Evolutionary conservation across 257 asterid genomes (phyloP).

Genomic region (Asclepias syriaca): DNA sequence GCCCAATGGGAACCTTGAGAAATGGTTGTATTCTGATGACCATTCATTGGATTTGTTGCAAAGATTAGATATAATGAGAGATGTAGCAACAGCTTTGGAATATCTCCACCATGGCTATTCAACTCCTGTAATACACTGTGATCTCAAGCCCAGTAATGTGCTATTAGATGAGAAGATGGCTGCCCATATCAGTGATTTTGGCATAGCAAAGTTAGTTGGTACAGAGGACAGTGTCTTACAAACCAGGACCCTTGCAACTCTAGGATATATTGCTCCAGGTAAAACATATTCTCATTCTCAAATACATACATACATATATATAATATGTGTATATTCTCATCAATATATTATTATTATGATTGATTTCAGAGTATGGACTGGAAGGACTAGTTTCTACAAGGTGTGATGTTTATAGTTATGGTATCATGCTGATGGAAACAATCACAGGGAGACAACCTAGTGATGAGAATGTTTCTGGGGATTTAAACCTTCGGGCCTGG

Average conservation of each 20-base stretch:
- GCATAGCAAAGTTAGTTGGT: conserved; percentile 3
- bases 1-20: too few relatives aligned
- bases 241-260: conserved; percentile 9
- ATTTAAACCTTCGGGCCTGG: background rate
- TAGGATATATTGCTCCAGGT: conserved; percentile 17
- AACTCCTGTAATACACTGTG: background rate
- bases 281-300: background rate
- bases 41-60: background rate
- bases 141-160: conserved; percentile 8
- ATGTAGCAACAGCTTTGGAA: conserved; percentile 7
- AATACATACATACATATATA: too few relatives aligned
- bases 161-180: background rate
- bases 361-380: conserved; percentile 32
- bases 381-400: conserved; percentile 39
- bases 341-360: too few relatives aligned
- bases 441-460: background rate
- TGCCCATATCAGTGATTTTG: conserved; percentile 8
- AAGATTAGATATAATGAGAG: conserved; percentile 7
- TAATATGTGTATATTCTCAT: too few relatives aligned
- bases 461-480: background rate
- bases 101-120: conserved; percentile 6
- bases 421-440: conserved; percentile 38
- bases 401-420: conserved; percentile 39
- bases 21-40: conserved; percentile 5
- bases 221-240: background rate